phyloP scores from a whole-genome alignment of 305 asterid genomes.

The Vinca major region DNA sequence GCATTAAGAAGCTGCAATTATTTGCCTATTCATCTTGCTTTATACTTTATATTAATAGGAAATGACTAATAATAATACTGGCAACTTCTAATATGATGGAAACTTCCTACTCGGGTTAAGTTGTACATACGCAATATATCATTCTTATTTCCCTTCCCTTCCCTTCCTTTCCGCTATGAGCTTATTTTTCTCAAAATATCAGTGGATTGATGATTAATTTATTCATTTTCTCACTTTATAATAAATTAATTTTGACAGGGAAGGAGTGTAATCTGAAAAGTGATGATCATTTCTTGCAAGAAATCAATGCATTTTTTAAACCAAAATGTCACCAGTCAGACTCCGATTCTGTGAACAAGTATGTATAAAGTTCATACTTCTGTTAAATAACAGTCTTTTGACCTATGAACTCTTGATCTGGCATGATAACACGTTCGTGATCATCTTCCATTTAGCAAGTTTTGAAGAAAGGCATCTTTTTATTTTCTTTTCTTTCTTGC shows the following conservation, averaged over 20 bases:
- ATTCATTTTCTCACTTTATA: neutral
- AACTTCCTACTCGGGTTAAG: neutral
- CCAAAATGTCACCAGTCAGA: slow-evolving; percentile 78
- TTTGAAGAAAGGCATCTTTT: neutral
- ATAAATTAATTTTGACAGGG: slow-evolving; percentile 27
- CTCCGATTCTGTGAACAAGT: slow-evolving; percentile 63
- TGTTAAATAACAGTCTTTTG: neutral
- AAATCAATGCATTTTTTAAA: slow-evolving; percentile 67
- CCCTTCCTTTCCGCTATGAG: neutral
- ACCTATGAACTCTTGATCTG: neutral
- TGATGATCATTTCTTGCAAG: slow-evolving; percentile 37
- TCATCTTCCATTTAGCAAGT: neutral
- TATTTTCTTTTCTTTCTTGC: slow-evolving; percentile 8
- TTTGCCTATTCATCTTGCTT: neutral
- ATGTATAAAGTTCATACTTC: neutral
- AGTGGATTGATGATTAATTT: neutral
- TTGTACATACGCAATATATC: neutral
- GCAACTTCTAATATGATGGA: neutral
- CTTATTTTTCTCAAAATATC: neutral
- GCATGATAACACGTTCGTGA: neutral
- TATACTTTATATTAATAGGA: neutral
- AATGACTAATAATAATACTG: neutral
- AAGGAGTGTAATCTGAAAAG: slow-evolving; percentile 23
- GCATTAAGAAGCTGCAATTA: neutral
- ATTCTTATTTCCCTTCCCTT: neutral